phyloP scores from a whole-genome alignment of 306 rosid species.

The Quercus gilva region DNA sequence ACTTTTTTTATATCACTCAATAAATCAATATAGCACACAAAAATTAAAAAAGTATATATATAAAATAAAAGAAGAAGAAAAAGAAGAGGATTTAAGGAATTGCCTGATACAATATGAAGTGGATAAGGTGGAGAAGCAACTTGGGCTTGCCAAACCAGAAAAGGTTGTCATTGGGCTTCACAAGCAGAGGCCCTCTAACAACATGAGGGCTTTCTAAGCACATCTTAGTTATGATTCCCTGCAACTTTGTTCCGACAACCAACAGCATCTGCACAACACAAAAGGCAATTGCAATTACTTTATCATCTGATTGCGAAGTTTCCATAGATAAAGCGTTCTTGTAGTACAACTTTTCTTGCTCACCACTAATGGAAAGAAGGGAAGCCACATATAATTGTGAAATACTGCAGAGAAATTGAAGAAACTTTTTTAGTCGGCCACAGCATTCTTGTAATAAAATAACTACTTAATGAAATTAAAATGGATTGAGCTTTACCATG shows the following conservation, averaged over 20 bases:
- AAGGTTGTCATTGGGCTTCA: slow-evolving; percentile 48
- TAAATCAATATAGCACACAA: no score
- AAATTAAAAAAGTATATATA: no score
- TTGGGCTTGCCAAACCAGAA: slow-evolving; percentile 61
- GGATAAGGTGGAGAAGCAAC: slow-evolving; percentile 49
- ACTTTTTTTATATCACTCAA: background rate
- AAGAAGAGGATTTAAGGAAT: background rate
- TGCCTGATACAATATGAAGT: slow-evolving; percentile 56
- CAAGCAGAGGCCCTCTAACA: slow-evolving; percentile 55
- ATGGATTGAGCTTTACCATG: slow-evolving; percentile 33
- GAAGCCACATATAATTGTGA: slow-evolving; percentile 48
- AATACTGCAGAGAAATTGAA: slow-evolving; percentile 37
- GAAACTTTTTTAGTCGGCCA: background rate
- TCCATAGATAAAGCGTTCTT: background rate
- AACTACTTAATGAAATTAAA: background rate
- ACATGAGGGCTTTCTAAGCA: slow-evolving; percentile 51
- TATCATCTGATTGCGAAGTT: background rate
- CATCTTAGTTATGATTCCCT: slow-evolving; percentile 52
- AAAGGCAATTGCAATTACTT: background rate
- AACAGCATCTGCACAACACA: slow-evolving; percentile 39
- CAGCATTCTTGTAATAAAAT: background rate
- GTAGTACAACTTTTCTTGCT: slow-evolving; percentile 14
- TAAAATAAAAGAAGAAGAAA: no score
- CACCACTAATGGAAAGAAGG: slow-evolving; percentile 56
- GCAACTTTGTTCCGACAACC: slow-evolving; percentile 66